Percentiles rank a stretch among this genome's conserved stretches.
Evolutionary conservation across 352 stramenopile genomes (phyloP).

Genomic region (Lagenidium sp.): DNA sequence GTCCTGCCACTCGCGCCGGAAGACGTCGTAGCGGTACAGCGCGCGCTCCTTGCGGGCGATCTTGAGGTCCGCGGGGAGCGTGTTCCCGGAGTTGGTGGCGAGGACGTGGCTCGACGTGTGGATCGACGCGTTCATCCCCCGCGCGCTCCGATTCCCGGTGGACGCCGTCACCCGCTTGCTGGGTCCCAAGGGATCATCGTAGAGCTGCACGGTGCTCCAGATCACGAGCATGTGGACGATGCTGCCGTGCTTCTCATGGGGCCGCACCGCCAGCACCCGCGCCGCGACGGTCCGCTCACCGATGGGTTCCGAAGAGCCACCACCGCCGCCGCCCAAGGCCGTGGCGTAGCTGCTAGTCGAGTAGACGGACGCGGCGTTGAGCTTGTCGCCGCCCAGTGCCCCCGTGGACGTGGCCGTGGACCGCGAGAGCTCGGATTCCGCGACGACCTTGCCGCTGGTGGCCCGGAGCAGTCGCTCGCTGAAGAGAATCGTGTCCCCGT

Average conservation of each 20-base stretch:
- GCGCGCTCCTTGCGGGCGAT: constrained; percentile 49
- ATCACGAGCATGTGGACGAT: constrained; percentile 59
- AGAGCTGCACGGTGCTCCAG: constrained; percentile 73
- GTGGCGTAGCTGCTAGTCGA: constrained; percentile 28
- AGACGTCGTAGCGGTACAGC: constrained; percentile 72
- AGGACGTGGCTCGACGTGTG: constrained; percentile 28
- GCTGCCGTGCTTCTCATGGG: constrained; percentile 35
- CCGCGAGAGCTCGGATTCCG: constrained; percentile 14
- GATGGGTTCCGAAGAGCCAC: constrained; percentile 29
- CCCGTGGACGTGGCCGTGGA: constrained; percentile 3
- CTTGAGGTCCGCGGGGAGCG: constrained; percentile 45
- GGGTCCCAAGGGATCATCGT: constrained; percentile 25
- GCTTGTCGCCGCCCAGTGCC: background rate
- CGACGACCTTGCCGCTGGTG: constrained; percentile 24
- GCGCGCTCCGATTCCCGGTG: constrained; percentile 7
- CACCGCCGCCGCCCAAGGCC: background rate
- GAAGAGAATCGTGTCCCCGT: constrained; percentile 88
- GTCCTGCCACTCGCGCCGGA: constrained; percentile 63
- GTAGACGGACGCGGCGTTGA: constrained; percentile 30
- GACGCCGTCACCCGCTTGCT: constrained; percentile 3
- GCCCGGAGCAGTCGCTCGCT: constrained; percentile 81
- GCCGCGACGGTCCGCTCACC: constrained; percentile 72
- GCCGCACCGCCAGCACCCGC: constrained; percentile 23
- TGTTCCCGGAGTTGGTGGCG: constrained; percentile 10
- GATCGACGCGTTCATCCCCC: constrained; percentile 12